Conservation (phyloP, 2,329 filamentous ascomycete genomes). For the Stromatinia cepivora region DNA sequence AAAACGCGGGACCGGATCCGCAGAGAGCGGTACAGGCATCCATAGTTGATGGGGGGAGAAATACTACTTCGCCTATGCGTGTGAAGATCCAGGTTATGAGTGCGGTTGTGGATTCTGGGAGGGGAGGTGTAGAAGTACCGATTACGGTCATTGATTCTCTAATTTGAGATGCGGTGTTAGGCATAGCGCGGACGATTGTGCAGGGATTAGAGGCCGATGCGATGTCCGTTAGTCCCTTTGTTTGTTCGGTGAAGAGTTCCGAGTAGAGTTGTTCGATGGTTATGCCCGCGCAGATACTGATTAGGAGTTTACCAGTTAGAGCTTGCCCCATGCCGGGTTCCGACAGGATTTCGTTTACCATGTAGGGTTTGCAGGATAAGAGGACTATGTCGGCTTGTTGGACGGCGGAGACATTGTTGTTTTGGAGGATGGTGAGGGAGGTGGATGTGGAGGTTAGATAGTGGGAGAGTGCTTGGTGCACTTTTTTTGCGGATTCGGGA, state of each 20-base stretch:
- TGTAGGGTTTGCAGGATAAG: conserved; percentile 78
- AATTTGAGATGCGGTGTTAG: conserved; percentile 79
- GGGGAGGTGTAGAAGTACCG: conserved; percentile 58
- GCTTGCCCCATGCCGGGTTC: conserved; percentile 70
- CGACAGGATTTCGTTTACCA: conserved; percentile 66
- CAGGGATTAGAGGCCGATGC: conserved; percentile 40
- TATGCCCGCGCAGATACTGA: conserved; percentile 79
- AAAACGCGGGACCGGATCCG: conserved; percentile 71
- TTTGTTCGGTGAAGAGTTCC: conserved; percentile 46
- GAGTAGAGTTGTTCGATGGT: conserved; percentile 66
- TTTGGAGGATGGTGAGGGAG: conserved; percentile 65
- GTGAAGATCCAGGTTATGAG: conserved; percentile 77
- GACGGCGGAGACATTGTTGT: conserved; percentile 69
- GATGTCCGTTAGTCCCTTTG: conserved; percentile 34
- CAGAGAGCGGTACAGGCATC: conserved; percentile 73
- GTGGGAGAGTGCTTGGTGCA: conserved; percentile 64
- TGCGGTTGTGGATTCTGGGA: conserved; percentile 52
- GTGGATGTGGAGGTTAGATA: conserved; percentile 49
- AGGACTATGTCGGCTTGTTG: conserved; percentile 71
- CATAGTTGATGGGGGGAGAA: conserved; percentile 67
- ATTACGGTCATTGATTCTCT: conserved; percentile 83
- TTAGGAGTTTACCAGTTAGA: conserved; percentile 75
- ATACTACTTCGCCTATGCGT: conserved; percentile 69
- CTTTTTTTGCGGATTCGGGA: conserved; percentile 65
- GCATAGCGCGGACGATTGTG: conserved; percentile 66